Base-by-base conservation (phyloP, 2,329 filamentous ascomycete species). In the Hymenoscyphus fraxineus region DNA sequence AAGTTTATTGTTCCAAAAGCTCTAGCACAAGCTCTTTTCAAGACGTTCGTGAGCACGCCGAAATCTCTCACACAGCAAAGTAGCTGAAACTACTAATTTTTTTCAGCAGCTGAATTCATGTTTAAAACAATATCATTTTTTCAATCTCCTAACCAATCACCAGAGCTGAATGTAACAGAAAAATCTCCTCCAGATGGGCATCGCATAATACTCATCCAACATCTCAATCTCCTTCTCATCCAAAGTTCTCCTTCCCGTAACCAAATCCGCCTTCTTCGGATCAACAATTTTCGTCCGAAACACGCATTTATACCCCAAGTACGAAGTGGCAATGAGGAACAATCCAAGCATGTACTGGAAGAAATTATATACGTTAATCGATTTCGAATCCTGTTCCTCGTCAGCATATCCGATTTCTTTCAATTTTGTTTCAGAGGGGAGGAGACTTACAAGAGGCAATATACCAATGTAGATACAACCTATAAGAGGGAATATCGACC, bases 271-370 rank as follows among this genome's bases (percentile, higher is more conserved):
- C 38, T 63, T 64, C 32, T 59, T 59, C 2, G 61, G 55, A 44
- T 67, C 63, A 7, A 61, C 57, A 13, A 65, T 47, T 22, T 63
- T 65, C 4, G 65, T 67, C 4, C 47, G 51, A 44, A 64, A 63
- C 10, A 65, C 39, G 3, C 65, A 22, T 47, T 65, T 67, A 44
- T 67, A 67, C 4, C 47, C 58, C 9, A 66, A 19, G 0, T 51
- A 62, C 13, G 60, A 65, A 16, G 60, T 31, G 6, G 63, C 9
- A 31, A 66, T 61, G 12, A 63, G 51, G 3, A 66, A n/a, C 4
- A 66, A 56, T 2, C 65, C 63, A 22, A 66, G 64, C 65, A 66
- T 63, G 32, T 66, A 65, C 41, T 66, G 54, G 58, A 66, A 66
- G 58, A 66, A 66, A 31, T 59, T 38, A n/a, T 57, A 57, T 10